A percentile compares a stretch with the other conserved stretches of the same genome.
phyloP scores from a whole-genome alignment of 2,329 filamentous ascomycete species.

The Colletotrichum musae region DNA sequence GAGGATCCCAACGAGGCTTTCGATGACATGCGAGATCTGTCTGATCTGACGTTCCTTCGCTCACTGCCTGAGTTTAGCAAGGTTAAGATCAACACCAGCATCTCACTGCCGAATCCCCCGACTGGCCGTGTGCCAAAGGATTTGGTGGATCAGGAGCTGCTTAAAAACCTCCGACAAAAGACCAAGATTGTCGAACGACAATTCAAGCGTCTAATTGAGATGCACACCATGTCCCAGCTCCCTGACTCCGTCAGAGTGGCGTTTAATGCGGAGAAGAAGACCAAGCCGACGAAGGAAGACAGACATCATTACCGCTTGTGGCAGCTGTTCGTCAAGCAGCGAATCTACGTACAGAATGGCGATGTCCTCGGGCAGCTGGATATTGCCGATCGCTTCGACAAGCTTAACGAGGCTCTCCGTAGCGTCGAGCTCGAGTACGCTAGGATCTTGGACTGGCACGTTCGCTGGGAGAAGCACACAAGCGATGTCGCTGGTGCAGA shows the following conservation, averaged over 20 bases:
- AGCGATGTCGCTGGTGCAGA: slow-evolving; percentile 32
- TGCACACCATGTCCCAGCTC: slow-evolving; percentile 77
- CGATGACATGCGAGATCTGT: slow-evolving; percentile 83
- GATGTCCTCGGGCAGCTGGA: slow-evolving; percentile 81
- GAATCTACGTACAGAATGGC: slow-evolving; percentile 82
- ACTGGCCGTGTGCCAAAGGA: slow-evolving; percentile 55
- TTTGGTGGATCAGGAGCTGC: slow-evolving; percentile 71
- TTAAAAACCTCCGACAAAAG: slow-evolving; percentile 70
- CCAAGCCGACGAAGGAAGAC: slow-evolving; percentile 65
- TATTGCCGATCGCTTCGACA: slow-evolving; percentile 76
- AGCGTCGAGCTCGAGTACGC: slow-evolving; percentile 81
- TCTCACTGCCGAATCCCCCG: slow-evolving; percentile 65
- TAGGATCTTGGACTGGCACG: slow-evolving; percentile 68
- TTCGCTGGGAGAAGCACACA: slow-evolving; percentile 54
- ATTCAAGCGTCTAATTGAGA: slow-evolving; percentile 81
- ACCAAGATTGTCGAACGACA: slow-evolving; percentile 84
- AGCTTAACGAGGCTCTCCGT: slow-evolving; percentile 77
- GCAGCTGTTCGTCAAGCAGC: slow-evolving; percentile 82
- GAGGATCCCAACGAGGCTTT: slow-evolving; percentile 94
- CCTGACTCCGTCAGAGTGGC: slow-evolving; percentile 69
- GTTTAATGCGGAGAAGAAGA: slow-evolving; percentile 59
- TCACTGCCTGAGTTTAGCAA: slow-evolving; percentile 69
- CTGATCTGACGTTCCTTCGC: slow-evolving; percentile 78
- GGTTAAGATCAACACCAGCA: slow-evolving; percentile 67
- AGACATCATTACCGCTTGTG: slow-evolving; percentile 78